Evolutionary conservation across 495 filamentous ascomycete species (phyloP), one percentile per base, ranked within the genome.

Genomic region (Tuber melanosporum): DNA sequence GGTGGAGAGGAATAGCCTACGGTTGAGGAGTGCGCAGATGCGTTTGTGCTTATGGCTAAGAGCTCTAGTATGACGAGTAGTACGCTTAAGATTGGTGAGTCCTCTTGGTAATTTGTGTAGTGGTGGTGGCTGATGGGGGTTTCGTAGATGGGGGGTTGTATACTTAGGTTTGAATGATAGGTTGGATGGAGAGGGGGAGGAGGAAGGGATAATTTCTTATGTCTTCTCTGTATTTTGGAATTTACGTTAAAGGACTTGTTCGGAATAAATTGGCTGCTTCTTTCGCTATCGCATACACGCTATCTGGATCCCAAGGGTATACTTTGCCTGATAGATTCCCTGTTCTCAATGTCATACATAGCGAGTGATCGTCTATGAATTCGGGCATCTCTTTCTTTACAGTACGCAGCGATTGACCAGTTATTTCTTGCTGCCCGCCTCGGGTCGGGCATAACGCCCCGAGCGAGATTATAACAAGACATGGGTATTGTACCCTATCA

Each of bases 1-100:
- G 74, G 46, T 19, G 8, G 6, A 22, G 49, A 9, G n/a, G 52
- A 39, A 43, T 26, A 81, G 76, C 76, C 74, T 10, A 79, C 71
- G 19, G 52, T 81, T 22, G 79, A 81, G 62, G 79, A 82, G 43
- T 79, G 77, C 19, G 81, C 81, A 7, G 79, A 82, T 74, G 80
- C 70, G 14, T 82, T 81, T 62, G 77, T 78, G 12, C 73, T 76
- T 12, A 49, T 82, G 75, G 81, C 81, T 7, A 82, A 79, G 62
- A 77, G 70, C 7, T 72, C 80, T 43, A 77, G 77, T 3, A 73
- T 82, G 6, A 82, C 77, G 15, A 77, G 81, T 42, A 80, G 79
- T 17, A 72, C 76, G 12, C 44, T 82, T 43, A 79, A 78, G 74
- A 81, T 82, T 79, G 80, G 76, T 82, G 36, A 76, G 80, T 71